Conservation (phyloP, 2,329 filamentous ascomycete genomes). For the Samsoniella hepiali region DNA sequence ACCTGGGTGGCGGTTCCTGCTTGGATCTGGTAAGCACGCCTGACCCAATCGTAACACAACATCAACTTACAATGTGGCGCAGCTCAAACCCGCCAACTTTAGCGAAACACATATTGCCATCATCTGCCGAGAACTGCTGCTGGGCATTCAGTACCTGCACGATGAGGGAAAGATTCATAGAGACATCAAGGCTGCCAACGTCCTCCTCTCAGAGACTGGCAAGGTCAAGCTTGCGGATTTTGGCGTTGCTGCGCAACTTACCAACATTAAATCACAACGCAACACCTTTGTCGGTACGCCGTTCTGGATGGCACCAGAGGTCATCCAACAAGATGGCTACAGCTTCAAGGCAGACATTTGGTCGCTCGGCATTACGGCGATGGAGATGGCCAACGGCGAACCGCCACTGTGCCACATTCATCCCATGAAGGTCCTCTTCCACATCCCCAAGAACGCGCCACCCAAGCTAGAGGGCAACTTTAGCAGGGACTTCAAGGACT, state of each 20-base stretch:
- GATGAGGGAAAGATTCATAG: conserved; percentile 92
- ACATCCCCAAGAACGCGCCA: conserved; percentile 84
- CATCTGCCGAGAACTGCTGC: conserved; percentile 85
- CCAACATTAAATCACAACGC: conserved; percentile 94
- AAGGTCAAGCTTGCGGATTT: conserved; percentile 97
- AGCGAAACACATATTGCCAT: conserved; percentile 89
- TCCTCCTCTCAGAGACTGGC: conserved; percentile 84
- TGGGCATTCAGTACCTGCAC: conserved; percentile 90
- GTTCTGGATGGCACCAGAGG: conserved; percentile 95
- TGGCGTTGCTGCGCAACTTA: conserved; percentile 92
- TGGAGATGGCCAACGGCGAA: conserved; percentile 84
- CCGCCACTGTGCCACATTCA: conserved; percentile 83
- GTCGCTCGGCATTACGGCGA: conserved; percentile 88
- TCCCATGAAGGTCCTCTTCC: conserved; percentile 90
- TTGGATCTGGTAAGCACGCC: conserved; percentile 70
- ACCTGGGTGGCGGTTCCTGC: conserved; percentile 89
- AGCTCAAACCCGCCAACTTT: conserved; percentile 89
- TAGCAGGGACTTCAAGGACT: conserved; percentile 90
- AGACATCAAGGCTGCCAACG: conserved; percentile 95
- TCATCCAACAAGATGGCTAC: conserved; percentile 79
- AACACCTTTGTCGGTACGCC: conserved; percentile 98
- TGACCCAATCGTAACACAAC: conserved; percentile 9
- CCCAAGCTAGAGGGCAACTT: conserved; percentile 83
- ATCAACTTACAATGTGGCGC: conserved; percentile 30
- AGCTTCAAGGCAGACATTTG: conserved; percentile 93